Evolutionary conservation across 1,139 yeast genomes (phyloP), one percentile per base, ranked within the genome.

Genomic region (Taphrina pruni): DNA sequence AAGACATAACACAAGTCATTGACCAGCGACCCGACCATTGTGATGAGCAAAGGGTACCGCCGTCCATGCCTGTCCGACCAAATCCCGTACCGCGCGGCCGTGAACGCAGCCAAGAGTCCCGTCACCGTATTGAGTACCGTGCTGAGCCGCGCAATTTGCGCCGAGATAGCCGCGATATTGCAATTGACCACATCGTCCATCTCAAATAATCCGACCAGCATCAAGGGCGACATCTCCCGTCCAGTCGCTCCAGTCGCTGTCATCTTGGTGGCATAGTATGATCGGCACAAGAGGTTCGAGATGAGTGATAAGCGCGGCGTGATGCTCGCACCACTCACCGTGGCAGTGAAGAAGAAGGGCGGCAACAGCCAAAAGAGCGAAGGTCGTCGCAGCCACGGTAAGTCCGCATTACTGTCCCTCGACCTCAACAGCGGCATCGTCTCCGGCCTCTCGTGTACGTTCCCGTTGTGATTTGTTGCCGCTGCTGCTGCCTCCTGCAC

Each of bases 41-140:
- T 39, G 54, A 72, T 51, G 17, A 69, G 68, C 21, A 72, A 66
- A n/a, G 71, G 66, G 14, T 64, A 58, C 58, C 70, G 54, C 14
- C 74, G 71, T 9, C 74, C 74, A 39, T 71, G 60, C 6, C 73
- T 69, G 39, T 72, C 74, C n/a, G 73, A 72, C 54, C 72, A 65
- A 12, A 60, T 60, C n/a, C 74, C 73, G 32, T 71, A 51, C 48
- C 62, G 62, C 6, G 73, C 73, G 17, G 71, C 65, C 7, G 60
- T 46, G 21, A 43, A 38, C 7, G 73, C 68, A 45, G 69, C 62
- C 51, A 72, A 32, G 8, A 70, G 32, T 1, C 73, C 74, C 35
- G 72, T 69, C 52, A 71, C 52, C 50, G 72, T 60, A 39, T 66
- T 69, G 60, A 72, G 62, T 8, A 60, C 61, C 71, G 70, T 48